Conservation (phyloP, 75 land plant species). For the Picea glauca region DNA sequence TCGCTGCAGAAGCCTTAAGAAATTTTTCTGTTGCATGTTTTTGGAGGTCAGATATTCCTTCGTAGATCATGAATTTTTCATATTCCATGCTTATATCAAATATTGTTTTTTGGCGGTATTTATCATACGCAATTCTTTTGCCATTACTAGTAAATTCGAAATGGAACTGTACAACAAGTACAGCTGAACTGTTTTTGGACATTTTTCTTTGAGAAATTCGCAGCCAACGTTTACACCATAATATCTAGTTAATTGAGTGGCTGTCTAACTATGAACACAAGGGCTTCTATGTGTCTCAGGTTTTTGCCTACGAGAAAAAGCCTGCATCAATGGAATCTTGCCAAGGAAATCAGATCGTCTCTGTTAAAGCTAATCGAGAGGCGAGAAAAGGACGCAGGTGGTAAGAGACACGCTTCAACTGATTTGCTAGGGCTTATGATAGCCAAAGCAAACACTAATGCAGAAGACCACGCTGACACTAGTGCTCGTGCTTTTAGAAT, state of each 20-base stretch:
- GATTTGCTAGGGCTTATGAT: conserved; percentile 39
- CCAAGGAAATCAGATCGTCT: conserved; percentile 20
- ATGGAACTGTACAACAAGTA: no score
- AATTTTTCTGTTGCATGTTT: conserved; percentile 39
- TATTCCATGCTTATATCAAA: not conserved
- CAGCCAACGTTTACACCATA: not conserved
- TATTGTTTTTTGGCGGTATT: no score
- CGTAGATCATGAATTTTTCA: not conserved
- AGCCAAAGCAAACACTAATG: conserved; percentile 26
- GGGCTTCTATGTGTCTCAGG: not conserved
- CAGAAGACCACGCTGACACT: not conserved
- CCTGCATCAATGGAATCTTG: conserved; percentile 15
- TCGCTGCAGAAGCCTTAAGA: conserved; percentile 14
- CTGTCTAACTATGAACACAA: not conserved
- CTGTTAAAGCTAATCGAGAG: conserved; percentile 30
- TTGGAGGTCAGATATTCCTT: conserved; percentile 11
- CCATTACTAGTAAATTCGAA: no score
- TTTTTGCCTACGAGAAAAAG: conserved; percentile 38
- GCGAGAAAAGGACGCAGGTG: conserved; percentile 19
- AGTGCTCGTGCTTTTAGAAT: not conserved
- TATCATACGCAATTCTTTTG: no score
- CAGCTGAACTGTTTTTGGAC: no score
- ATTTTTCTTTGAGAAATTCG: not conserved
- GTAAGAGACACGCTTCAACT: conserved; percentile 6
- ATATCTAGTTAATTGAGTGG: not conserved